Evolutionary conservation across 176 grass and related monocot species (phyloP), one percentile per base, ranked within the genome.

Genomic region (Typha latifolia): DNA sequence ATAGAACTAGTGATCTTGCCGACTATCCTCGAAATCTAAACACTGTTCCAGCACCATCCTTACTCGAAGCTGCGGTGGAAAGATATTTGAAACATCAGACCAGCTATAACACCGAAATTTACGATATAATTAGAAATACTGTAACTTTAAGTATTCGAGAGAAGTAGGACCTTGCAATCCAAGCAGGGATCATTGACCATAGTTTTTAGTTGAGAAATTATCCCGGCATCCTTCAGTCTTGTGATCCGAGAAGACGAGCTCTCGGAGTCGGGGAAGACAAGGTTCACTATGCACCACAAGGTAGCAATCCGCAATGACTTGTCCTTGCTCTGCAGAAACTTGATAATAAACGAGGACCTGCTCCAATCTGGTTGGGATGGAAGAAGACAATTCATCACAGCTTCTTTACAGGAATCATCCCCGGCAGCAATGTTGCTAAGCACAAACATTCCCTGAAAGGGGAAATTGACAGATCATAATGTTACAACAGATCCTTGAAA

Each of bases 121-220:
- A 1, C 16, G 4, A 19, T 59, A 59, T 1, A 16, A 55, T 0
- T 18, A 55, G n/a, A 55, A 55, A 55, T 55, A 19, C 16, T 21
- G 18, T 2, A 1, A 59, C 27, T 59, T 21, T 22, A 21, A 59
- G 22, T 59, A 19, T 9, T 59, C 6, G 6, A 18, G 18, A 59
- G 5, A 8, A 59, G 20, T 59, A 56, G 6, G 71, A 96, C 92
- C 93, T 96, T 96, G 85, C 88, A 99, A 94, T 99, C 95, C 64
- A 85, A 72, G 68, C 79, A 93, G 50, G 86, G 86, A 69, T 99
- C 95, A 71, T 90, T 81, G 68, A 83, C 76, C 95, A 99, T 99
- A 49, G 61, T 80, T 76, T 85, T 94, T 64, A 99, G 73, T 77
- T 99, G 95, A 69, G 69, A 78, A 68, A 99, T 82, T 73, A 99